Evolutionary conservation across 225 moss, liverwort and hornwort species (phyloP), one percentile per base, ranked within the genome.

Genomic region (Ulota crispa): DNA sequence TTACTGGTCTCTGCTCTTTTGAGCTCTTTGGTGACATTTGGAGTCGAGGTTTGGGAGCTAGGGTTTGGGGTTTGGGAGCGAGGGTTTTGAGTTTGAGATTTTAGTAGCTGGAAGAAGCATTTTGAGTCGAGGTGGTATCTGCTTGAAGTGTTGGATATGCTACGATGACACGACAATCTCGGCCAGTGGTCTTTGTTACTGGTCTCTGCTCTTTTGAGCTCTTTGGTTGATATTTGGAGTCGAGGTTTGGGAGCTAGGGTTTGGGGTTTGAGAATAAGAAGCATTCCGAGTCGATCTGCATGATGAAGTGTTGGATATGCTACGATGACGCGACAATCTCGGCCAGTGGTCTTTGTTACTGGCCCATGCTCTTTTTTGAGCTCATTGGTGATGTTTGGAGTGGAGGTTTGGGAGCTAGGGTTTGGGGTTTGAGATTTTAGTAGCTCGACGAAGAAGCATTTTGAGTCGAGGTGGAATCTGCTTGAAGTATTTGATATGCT

Each of bases 31-130:
- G 24, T 62, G 45, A 36, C 42, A 6, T 67, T 72, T 16, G 20
- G 15, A 27, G 52, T 53, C 4, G 65, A 26, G n/a, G n/a, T n/a
- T n/a, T n/a, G n/a, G n/a, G n/a, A n/a, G n/a, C n/a, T n/a, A n/a
- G n/a, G n/a, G n/a, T n/a, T n/a, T n/a, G n/a, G n/a, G 24, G 19
- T 50, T 77, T 31, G 14, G 50, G 45, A 23, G 26, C 69, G 70
- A 30, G 80, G 69, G 41, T 72, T 75, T 54, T 56, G 62, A 63
- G 42, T 67, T 80, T 32, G 45, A 56, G 82, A 53, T 27, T 63
- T 31, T 23, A 37, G 41, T 64, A 43, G 34, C 24, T 2, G 1
- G 20, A 37, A 60, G 59, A 23, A 70, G 19, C 36, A 59, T 66
- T 78, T 45, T 2, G 83, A 67, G 57, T 55, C 8, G 30, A 21